phyloP scores from a whole-genome alignment of 2,329 filamentous ascomycete species.

The Ascomycota sp. region DNA sequence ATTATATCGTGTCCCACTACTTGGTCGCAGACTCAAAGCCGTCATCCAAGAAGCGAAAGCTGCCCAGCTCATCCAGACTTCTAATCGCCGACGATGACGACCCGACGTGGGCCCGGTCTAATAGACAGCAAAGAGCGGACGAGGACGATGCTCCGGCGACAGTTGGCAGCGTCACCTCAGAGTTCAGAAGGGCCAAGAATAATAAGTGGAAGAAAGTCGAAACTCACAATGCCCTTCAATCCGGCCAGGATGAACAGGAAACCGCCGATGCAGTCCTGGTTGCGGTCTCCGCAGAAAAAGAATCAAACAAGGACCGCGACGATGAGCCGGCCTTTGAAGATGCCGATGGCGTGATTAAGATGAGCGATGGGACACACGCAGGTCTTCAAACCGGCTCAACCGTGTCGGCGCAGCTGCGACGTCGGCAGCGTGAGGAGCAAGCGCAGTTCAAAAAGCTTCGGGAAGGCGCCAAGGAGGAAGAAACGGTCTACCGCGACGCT shows the following conservation, averaged over 20 bases:
- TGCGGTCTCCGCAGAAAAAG: conserved; percentile 44
- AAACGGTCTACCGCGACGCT: conserved; percentile 89
- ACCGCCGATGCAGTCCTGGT: conserved; percentile 57
- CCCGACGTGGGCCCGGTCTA: conserved; percentile 22
- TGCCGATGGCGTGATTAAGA: conserved; percentile 32
- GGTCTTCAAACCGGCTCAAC: conserved; percentile 69
- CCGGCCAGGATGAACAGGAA: conserved; percentile 21
- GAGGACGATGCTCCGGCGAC: conserved; percentile 29
- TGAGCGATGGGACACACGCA: conserved; percentile 72
- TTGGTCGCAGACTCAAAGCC: conserved; percentile 38
- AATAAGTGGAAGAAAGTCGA: conserved; percentile 56
- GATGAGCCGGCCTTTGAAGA: conserved; percentile 26
- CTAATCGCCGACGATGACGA: conserved; percentile 45
- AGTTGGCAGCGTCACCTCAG: conserved; percentile 28
- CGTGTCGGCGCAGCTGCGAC: conserved; percentile 45
- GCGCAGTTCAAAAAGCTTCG: conserved; percentile 22
- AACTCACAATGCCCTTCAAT: conserved; percentile 6
- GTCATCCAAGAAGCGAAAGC: conserved; percentile 36
- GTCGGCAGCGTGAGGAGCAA: conserved; percentile 43
- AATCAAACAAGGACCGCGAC: conserved; percentile 23
- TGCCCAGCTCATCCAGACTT: conserved; percentile 33
- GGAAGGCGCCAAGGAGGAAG: conserved; percentile 30
- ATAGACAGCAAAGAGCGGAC: conserved; percentile 21
- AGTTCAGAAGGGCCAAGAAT: conserved; percentile 56
- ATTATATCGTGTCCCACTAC: conserved; percentile 82